These are phyloP conservation scores for Stagonosporopsis vannaccii DNA, from an alignment of 2,329 filamentous ascomycete genomes.

Conservation along the genomic window DNA sequence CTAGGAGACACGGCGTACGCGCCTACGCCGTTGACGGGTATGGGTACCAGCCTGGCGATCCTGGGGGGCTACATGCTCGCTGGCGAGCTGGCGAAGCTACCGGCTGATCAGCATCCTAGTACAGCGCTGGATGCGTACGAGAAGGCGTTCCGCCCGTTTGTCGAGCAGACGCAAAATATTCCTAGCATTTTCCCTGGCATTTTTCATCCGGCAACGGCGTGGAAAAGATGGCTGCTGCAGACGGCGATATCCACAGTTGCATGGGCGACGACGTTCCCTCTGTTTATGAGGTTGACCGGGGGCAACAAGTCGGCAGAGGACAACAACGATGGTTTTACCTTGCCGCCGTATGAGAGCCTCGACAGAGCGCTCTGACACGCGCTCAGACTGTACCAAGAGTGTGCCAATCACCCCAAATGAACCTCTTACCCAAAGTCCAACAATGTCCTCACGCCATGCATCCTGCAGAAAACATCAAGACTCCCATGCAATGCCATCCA, in stretches of 20 bases:
- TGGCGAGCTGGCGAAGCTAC: constrained; percentile 40
- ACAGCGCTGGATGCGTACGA: constrained; percentile 36
- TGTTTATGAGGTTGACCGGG: constrained; percentile 17
- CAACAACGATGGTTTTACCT: constrained; percentile 23
- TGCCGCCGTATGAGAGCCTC: constrained; percentile 22
- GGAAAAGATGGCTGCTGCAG: constrained; percentile 34
- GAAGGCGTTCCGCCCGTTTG: constrained; percentile 30
- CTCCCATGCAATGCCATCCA: background rate
- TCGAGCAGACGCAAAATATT: constrained; percentile 37
- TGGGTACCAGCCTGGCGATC: constrained; percentile 45
- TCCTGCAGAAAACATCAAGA: background rate
- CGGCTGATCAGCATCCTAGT: constrained; percentile 16
- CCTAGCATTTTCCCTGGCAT: constrained; percentile 31
- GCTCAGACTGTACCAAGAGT: no score
- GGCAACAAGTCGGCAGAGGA: constrained; percentile 12
- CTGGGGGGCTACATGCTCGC: constrained; percentile 50
- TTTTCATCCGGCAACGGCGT: constrained; percentile 28
- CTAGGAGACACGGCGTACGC: constrained; percentile 64
- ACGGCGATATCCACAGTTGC: constrained; percentile 16
- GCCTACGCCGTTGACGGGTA: constrained; percentile 58
- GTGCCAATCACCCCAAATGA: background rate
- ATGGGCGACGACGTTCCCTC: constrained; percentile 13
- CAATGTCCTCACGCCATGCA: background rate
- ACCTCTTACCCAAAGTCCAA: background rate
- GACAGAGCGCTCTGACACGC: constrained; percentile 1